Percentiles rank a stretch among this genome's conserved stretches.
Conservation (phyloP, 2,329 filamentous ascomycete species). For the Calonectria ilicicola region DNA sequence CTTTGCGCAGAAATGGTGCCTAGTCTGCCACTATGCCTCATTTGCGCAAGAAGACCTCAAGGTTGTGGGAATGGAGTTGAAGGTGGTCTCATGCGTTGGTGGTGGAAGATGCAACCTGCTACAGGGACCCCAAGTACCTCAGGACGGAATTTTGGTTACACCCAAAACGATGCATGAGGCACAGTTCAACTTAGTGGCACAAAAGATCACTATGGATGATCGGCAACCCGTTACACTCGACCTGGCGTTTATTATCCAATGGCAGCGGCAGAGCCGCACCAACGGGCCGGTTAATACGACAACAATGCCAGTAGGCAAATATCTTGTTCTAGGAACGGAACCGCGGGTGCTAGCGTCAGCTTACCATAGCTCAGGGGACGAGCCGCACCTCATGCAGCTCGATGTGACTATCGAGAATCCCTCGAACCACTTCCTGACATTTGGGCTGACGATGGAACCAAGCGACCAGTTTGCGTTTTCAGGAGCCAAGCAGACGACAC, state of each 20-base stretch:
- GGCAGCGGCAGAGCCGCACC: slow-evolving; percentile 69
- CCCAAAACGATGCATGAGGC: slow-evolving; percentile 79
- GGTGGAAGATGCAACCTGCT: slow-evolving; percentile 69
- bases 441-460: slow-evolving; percentile 91
- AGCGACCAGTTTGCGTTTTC: slow-evolving; percentile 94
- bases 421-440: slow-evolving; percentile 93
- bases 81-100: slow-evolving; percentile 70
- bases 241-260: slow-evolving; percentile 79
- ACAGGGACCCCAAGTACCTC: slow-evolving; percentile 53
- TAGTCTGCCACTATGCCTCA: slow-evolving; percentile 80
- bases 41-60: slow-evolving; percentile 80
- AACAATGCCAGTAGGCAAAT: slow-evolving; percentile 80
- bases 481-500: slow-evolving; percentile 82
- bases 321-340: slow-evolving; percentile 84
- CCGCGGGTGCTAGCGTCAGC: slow-evolving; percentile 82
- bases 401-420: slow-evolving; percentile 87
- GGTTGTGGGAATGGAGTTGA: slow-evolving; percentile 72
- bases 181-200: slow-evolving; percentile 78
- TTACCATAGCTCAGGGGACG: slow-evolving; percentile 53
- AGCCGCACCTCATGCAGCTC: slow-evolving; percentile 56
- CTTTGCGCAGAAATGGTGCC: slow-evolving; percentile 83
- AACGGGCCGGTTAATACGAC: slow-evolving; percentile 67
- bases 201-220: slow-evolving; percentile 85
- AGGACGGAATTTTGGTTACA: slow-evolving; percentile 62
- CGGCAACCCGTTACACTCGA: slow-evolving; percentile 81